Evolutionary conservation across 805 yeast genomes (phyloP).

Genomic region (Cyberlindnera lachancei): DNA sequence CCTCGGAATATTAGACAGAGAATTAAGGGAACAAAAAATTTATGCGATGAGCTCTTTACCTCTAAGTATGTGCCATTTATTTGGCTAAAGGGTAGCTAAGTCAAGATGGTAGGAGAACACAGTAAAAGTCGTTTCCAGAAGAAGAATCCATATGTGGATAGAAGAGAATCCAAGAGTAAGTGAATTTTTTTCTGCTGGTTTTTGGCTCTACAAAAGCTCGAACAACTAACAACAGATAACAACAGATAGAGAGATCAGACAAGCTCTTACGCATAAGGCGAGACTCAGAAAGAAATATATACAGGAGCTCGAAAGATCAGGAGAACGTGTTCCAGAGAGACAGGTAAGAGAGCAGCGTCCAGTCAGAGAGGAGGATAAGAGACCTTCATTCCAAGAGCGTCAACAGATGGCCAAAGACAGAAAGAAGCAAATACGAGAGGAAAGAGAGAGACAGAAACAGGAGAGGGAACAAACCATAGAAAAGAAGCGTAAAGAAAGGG

Average conservation of each 20-base stretch:
- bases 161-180: slow-evolving; percentile 19
- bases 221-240: neutral
- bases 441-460: slow-evolving; percentile 34
- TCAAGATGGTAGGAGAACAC: slow-evolving; percentile 7
- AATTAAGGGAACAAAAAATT: too few species aligned
- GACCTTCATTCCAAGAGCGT: slow-evolving; percentile 28
- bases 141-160: slow-evolving; percentile 20
- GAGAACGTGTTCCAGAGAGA: slow-evolving; percentile 43
- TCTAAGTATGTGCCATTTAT: too few species aligned
- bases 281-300: slow-evolving; percentile 75
- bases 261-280: slow-evolving; percentile 71
- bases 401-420: slow-evolving; percentile 28
- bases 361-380: slow-evolving; percentile 11
- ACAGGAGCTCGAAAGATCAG: slow-evolving; percentile 70
- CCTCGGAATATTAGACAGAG: too few species aligned
- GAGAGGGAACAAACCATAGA: slow-evolving; percentile 28
- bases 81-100: too few species aligned
- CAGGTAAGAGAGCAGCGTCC: slow-evolving; percentile 16
- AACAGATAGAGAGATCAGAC: slow-evolving; percentile 59
- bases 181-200: neutral
- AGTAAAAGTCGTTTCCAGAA: slow-evolving; percentile 7
- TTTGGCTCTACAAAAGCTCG: too few species aligned
- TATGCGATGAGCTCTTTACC: neutral
- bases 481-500: slow-evolving; percentile 34
- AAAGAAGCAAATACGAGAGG: slow-evolving; percentile 25